Base-by-base conservation (phyloP, 2,329 filamentous ascomycete genomes). In the Ophiostoma sp. region DNA sequence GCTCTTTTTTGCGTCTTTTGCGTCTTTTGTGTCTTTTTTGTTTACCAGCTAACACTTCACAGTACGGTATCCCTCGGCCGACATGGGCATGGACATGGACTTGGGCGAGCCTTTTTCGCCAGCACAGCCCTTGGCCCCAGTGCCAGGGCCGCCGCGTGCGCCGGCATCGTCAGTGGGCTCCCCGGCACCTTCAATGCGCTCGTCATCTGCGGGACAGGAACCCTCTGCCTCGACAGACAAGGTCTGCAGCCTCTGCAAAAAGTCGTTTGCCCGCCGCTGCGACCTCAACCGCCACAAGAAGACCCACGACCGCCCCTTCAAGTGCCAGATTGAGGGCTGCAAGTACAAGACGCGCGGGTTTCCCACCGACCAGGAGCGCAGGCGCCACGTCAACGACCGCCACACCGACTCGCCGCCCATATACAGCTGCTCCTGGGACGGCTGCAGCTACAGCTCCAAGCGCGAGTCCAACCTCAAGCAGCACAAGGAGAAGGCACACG, bases 401-500 rank as follows among this genome's bases (percentile, higher is more conserved):
- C 91, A 94, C 79, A 88, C 87, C 33, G 78, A 81, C 62, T 81
- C 85, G 20, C 89, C 91, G n/a, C 81, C 83, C 23, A 82, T 88
- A 73, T 92, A 86, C 79, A 83, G 86, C 75, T 94, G 91, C 80
- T 79, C 83, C 35, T 93, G 84, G 76, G 78, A 82, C 35, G 84
- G 84, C 13, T 93, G 91, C 81, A 83, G 85, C 1, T 93, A 93
- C 80, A 84, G 85, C 64, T 92, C 90, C 39, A 93, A 93, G 81
- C 86, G 91, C 71, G 88, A 92, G 79, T 91, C 88, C 73, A 94
- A 94, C 78, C 92, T 89, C 84, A 93, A 93, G 79, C 90, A 93
- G 77, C 91, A 94, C 78, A 93, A 93, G 90, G 90, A 93, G 80
- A 93, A 93, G 78, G 86, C 89, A 1, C 91, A 94, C 76, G 85